These are phyloP conservation scores for Penicillium subrubescens DNA, from an alignment of 495 filamentous ascomycete species.

Conservation along the genomic window DNA sequence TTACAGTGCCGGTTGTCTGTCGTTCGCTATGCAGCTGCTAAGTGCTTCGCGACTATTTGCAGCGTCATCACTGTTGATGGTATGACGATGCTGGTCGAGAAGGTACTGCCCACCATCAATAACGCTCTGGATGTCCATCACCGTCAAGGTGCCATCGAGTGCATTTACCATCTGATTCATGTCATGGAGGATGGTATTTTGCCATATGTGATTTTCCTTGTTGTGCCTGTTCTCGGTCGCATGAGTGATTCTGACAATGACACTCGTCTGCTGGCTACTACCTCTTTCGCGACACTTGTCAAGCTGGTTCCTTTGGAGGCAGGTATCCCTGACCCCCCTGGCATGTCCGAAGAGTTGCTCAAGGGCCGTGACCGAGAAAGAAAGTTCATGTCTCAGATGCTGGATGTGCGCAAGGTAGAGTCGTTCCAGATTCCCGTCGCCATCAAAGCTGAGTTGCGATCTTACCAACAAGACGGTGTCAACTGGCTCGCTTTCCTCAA, in stretches of 20 bases:
- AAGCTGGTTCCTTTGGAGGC: slow-evolving; percentile 99
- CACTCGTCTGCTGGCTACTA: slow-evolving; percentile 90
- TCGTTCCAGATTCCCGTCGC: slow-evolving; percentile 90
- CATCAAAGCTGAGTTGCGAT: slow-evolving; percentile 93
- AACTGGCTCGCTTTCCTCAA: slow-evolving; percentile 99
- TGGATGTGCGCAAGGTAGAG: slow-evolving; percentile 94
- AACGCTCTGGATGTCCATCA: slow-evolving; percentile 81
- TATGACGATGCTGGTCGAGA: slow-evolving; percentile 94
- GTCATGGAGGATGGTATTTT: slow-evolving; percentile 97
- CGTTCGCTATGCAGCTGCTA: slow-evolving; percentile 93
- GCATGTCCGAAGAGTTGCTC: slow-evolving; percentile 83
- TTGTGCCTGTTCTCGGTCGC: slow-evolving; percentile 96
- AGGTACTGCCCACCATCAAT: slow-evolving; percentile 85
- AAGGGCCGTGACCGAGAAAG: slow-evolving; percentile 89
- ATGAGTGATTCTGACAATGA: slow-evolving; percentile 99
- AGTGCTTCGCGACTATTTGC: slow-evolving; percentile 96
- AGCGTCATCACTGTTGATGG: slow-evolving; percentile 92
- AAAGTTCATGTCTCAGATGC: slow-evolving; percentile 94
- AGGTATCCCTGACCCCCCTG: slow-evolving; percentile 94
- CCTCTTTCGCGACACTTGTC: slow-evolving; percentile 94
- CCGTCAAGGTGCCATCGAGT: slow-evolving; percentile 92
- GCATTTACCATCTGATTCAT: slow-evolving; percentile 91
- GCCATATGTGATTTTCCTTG: slow-evolving; percentile 97
- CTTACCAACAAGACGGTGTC: slow-evolving; percentile 97
- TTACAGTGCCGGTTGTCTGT: slow-evolving; percentile 85